Conservation (phyloP, 306 rosid species). For the Herpetospermum pedunculosum region DNA sequence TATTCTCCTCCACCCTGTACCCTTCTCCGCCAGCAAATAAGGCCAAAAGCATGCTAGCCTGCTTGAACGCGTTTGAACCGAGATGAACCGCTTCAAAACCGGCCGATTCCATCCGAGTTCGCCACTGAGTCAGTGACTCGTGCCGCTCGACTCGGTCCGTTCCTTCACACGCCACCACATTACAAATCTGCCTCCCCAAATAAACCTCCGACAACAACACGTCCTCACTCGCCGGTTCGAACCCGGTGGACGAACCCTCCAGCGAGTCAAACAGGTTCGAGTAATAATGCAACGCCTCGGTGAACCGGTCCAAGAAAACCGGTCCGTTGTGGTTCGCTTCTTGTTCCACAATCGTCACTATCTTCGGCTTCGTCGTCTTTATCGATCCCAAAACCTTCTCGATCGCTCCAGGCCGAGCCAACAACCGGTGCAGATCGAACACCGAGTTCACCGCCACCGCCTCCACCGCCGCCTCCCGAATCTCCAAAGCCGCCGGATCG, state of each 20-base stretch:
- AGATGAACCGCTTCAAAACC: conserved; percentile 12
- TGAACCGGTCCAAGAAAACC: conserved; percentile 67
- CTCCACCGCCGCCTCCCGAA: neutral
- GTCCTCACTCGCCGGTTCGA: neutral
- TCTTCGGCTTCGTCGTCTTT: conserved; percentile 9
- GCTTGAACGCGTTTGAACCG: conserved; percentile 13
- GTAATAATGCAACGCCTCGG: conserved; percentile 81
- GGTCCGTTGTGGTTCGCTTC: conserved; percentile 50
- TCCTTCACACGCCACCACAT: conserved; percentile 17
- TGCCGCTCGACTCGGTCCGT: conserved; percentile 12
- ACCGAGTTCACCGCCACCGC: conserved; percentile 13
- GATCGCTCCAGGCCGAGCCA: conserved; percentile 11
- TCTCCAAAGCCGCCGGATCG: neutral
- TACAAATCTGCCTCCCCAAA: conserved; percentile 1
- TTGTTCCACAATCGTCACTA: conserved; percentile 12
- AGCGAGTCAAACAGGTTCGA: conserved; percentile 86
- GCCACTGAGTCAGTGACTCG: conserved; percentile 9
- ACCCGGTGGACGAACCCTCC: conserved; percentile 36
- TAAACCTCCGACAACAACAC: conserved; percentile 1
- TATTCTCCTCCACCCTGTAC: conserved; percentile 11
- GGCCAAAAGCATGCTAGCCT: conserved; percentile 9
- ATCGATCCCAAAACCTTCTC: conserved; percentile 8
- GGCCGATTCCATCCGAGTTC: conserved; percentile 5
- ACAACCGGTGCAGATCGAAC: conserved; percentile 6
- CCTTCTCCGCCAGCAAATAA: conserved; percentile 6